Conservation (phyloP, 176 grass and related monocot genomes). For the Triticum urartu region DNA sequence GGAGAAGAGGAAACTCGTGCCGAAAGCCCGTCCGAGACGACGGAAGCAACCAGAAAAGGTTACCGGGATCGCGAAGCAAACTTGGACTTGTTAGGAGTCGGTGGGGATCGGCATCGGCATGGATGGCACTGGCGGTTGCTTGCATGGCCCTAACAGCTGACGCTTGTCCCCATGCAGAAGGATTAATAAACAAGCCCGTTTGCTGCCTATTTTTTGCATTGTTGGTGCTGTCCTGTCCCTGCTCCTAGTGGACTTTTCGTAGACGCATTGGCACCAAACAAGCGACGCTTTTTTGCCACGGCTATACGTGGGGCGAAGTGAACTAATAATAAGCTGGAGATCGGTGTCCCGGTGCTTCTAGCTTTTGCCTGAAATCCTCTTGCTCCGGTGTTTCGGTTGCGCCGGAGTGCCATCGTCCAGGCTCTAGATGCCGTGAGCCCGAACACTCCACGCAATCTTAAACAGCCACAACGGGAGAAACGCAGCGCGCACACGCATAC, state of each 20-base stretch:
- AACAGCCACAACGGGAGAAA: conserved; percentile 7
- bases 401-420: neutral
- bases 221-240: neutral
- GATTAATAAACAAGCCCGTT: neutral
- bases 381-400: neutral
- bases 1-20: neutral
- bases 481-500: neutral
- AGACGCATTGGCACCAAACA: neutral
- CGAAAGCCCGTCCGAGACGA: neutral
- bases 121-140: neutral
- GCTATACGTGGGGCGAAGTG: neutral
- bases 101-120: neutral
- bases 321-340: neutral
- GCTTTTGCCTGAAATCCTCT: neutral
- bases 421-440: neutral
- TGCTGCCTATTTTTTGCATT: neutral
- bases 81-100: conserved; percentile 21
- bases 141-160: neutral
- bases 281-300: neutral
- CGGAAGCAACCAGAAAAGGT: conserved; percentile 15
- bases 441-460: conserved; percentile 29
- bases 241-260: neutral
- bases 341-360: neutral
- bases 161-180: neutral
- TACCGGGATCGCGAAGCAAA: conserved; percentile 27